Percentiles rank a stretch among this genome's conserved stretches.
These are phyloP conservation scores for Escovopsis sp. DNA, from an alignment of 2,329 filamentous ascomycete species.

Conservation along the genomic window DNA sequence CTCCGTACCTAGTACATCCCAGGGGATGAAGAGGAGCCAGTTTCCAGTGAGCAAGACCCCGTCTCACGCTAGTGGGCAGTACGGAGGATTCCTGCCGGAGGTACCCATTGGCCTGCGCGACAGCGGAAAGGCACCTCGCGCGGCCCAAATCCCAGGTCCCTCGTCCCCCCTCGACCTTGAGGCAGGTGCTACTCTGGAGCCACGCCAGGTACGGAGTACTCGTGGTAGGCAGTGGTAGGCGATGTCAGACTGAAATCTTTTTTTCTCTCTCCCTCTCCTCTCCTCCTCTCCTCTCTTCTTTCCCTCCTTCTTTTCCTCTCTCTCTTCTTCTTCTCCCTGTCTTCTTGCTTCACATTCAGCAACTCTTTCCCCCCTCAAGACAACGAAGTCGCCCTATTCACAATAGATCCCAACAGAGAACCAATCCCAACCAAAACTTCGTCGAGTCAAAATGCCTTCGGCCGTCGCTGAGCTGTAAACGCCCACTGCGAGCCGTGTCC, in stretches of 20 bases:
- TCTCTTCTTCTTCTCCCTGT: constrained; percentile 14
- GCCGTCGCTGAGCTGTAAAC: constrained; percentile 86
- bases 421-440: constrained; percentile 28
- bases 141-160: too few relatives aligned
- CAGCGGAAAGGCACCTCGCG: too few relatives aligned
- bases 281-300: constrained; percentile 5
- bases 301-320: constrained; percentile 15
- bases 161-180: neutral
- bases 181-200: constrained; percentile 5
- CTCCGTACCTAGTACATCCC: too few relatives aligned
- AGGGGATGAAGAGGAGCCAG: too few relatives aligned
- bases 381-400: constrained; percentile 45
- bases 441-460: constrained; percentile 59
- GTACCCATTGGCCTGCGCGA: too few relatives aligned
- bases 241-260: constrained; percentile 2
- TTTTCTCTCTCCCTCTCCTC: constrained; percentile 11
- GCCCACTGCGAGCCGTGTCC: constrained; percentile 56
- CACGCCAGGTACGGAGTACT: too few relatives aligned
- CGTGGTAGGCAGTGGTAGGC: neutral
- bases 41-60: too few relatives aligned
- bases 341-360: constrained; percentile 13
- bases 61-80: too few relatives aligned
- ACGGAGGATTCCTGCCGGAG: too few relatives aligned
- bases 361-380: constrained; percentile 28
- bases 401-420: constrained; percentile 18